Evolutionary conservation across 176 grass and related monocot genomes (phyloP).

Genomic region (Oryza longistaminata): DNA sequence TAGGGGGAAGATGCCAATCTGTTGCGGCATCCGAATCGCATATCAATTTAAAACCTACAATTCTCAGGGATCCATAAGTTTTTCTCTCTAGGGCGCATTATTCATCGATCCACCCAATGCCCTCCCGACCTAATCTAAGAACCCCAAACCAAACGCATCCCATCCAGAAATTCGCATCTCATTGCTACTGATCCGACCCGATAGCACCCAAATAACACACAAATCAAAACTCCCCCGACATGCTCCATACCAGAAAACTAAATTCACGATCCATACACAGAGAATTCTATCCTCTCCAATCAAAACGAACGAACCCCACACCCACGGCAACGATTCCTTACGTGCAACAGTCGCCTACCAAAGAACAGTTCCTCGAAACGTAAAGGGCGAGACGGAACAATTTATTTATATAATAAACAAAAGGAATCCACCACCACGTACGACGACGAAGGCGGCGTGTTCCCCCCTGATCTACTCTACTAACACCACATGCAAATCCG

Average conservation of each 20-base stretch:
- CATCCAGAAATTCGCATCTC: slow-evolving; percentile 14
- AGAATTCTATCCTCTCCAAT: not conserved
- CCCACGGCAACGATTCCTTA: not conserved
- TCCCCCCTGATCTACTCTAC: slow-evolving; percentile 39
- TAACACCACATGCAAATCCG: not conserved
- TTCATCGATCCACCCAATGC: not conserved
- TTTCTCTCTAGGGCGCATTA: not conserved
- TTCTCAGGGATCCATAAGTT: not conserved
- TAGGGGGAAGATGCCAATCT: slow-evolving; percentile 8
- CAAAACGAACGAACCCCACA: not conserved
- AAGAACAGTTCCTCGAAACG: not conserved
- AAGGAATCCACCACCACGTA: not conserved
- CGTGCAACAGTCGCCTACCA: not conserved
- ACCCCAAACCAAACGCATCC: not conserved
- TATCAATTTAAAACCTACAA: not conserved
- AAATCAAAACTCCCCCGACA: not conserved
- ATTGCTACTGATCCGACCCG: not conserved
- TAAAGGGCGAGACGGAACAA: not conserved
- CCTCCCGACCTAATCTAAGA: slow-evolving; percentile 14
- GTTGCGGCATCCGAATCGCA: not conserved
- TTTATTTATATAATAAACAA: not conserved
- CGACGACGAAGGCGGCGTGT: not conserved
- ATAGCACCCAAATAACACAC: not conserved
- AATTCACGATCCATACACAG: not conserved
- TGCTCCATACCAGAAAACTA: slow-evolving; percentile 1